A percentile compares a stretch with the other conserved stretches of the same genome.
Conservation (phyloP, 805 yeast genomes). For the Candida anglica region DNA sequence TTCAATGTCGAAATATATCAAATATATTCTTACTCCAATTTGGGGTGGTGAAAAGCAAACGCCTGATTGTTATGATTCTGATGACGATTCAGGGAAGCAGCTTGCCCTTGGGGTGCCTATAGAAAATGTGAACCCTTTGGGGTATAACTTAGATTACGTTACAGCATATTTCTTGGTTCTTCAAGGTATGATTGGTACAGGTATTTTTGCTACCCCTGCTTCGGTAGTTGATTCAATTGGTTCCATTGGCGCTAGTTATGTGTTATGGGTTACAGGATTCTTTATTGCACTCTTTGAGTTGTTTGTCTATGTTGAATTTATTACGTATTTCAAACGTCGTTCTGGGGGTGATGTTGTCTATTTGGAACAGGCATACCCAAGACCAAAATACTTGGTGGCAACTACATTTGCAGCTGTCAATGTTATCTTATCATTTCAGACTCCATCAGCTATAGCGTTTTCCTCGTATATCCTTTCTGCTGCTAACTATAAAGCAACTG, state of each 20-base stretch:
- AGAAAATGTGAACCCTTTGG: constrained; percentile 34
- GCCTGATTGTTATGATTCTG: constrained; percentile 2
- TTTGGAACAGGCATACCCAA: constrained; percentile 35
- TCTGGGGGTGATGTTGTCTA: constrained; percentile 37
- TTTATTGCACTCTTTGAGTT: constrained; percentile 34
- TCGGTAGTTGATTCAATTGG: constrained; percentile 47
- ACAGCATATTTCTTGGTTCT: constrained; percentile 60
- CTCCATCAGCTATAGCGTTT: constrained; percentile 35
- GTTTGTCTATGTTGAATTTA: constrained; percentile 37
- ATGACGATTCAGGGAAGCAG: constrained; percentile 9
- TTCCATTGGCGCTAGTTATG: constrained; percentile 39
- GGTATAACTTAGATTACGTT: constrained; percentile 43
- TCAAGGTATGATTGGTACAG: constrained; percentile 73
- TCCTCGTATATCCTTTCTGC: constrained; percentile 30
- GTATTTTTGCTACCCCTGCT: constrained; percentile 70
- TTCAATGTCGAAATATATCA: constrained; percentile 2
- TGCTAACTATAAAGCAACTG: constrained; percentile 20
- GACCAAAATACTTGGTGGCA: constrained; percentile 30
- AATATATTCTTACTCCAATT: constrained; percentile 5
- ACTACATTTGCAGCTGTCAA: constrained; percentile 35
- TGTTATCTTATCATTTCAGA: constrained; percentile 32
- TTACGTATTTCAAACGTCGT: constrained; percentile 32
- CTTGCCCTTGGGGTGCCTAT: constrained; percentile 37
- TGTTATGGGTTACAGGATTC: constrained; percentile 41
- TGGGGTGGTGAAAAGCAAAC: constrained; percentile 6